Evolutionary conservation across 768 basidiomycete genomes (phyloP).

Genomic region (Favolaschia claudopus): DNA sequence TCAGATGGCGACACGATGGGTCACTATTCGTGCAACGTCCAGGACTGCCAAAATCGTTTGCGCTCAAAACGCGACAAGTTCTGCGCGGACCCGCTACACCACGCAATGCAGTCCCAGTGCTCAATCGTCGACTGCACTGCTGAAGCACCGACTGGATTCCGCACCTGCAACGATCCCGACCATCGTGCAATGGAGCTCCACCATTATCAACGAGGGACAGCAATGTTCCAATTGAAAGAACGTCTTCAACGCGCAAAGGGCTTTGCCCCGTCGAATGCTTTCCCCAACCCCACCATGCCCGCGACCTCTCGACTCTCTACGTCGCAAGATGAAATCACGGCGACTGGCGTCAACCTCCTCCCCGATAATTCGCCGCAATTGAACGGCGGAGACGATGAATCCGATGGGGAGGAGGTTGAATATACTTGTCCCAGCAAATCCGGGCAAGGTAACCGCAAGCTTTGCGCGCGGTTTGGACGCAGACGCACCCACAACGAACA

Average conservation of each 20-base stretch:
- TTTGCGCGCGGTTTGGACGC: conserved; percentile 36
- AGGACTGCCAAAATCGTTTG: conserved; percentile 1
- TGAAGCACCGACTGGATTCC: no score
- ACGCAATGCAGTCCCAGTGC: neutral
- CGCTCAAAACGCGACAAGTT: neutral
- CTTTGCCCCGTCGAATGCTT: neutral
- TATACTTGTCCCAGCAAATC: conserved; percentile 6
- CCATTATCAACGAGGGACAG: conserved; percentile 9
- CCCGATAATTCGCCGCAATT: neutral
- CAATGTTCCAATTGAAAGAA: conserved; percentile 20
- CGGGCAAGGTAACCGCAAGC: conserved; percentile 26
- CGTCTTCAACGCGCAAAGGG: conserved; percentile 23
- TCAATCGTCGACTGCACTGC: no score
- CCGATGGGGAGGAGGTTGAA: conserved; percentile 6
- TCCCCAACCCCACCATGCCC: neutral
- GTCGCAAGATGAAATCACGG: neutral
- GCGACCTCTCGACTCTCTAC: neutral
- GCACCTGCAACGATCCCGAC: conserved; percentile 3
- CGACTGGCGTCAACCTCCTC: conserved; percentile 1
- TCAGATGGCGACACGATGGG: conserved; percentile 8
- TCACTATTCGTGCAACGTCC: neutral
- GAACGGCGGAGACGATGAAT: neutral
- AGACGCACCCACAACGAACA: conserved; percentile 41
- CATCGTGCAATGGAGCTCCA: conserved; percentile 12
- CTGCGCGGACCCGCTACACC: neutral